These are phyloP conservation scores for Piper betle DNA, from an alignment of 164 flowering plant genomes.

Conservation along the genomic window DNA sequence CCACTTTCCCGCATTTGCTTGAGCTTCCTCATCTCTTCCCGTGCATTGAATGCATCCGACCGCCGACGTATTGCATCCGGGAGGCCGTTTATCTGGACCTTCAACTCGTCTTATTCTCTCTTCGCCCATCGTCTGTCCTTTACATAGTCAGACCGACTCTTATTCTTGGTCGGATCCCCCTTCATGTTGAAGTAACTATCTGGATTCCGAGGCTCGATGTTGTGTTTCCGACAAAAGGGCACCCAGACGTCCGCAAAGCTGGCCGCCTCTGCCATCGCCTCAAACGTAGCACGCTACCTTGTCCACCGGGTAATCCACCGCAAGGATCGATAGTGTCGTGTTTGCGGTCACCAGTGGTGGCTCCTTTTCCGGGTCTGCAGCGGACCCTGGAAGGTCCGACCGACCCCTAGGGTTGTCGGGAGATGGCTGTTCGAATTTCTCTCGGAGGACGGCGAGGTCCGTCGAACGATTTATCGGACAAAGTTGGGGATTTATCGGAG, in stretches of 20 bases:
- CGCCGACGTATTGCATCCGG: constrained; percentile 68
- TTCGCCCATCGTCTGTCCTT: constrained; percentile 59
- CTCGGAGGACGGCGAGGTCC: constrained; percentile 41
- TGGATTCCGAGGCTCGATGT: constrained; percentile 67
- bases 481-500: constrained; percentile 65
- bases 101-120: constrained; percentile 80
- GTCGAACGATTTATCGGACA: constrained; percentile 49
- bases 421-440: constrained; percentile 63
- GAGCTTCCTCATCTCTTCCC: constrained; percentile 68
- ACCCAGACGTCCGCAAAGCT: constrained; percentile 80
- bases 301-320: constrained; percentile 65
- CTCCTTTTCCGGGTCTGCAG: constrained; percentile 82
- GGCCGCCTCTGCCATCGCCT: constrained; percentile 83
- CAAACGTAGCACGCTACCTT: constrained; percentile 65
- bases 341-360: constrained; percentile 75
- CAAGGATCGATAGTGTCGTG: constrained; percentile 60
- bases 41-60: constrained; percentile 75
- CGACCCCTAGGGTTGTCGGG: constrained; percentile 60
- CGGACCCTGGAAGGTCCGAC: constrained; percentile 78
- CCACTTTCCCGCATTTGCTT: constrained; percentile 56
- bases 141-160: constrained; percentile 57
- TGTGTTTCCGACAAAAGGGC: constrained; percentile 66
- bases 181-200: constrained; percentile 51
- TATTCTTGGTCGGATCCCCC: constrained; percentile 69
- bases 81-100: constrained; percentile 62